Conservation (phyloP, 2,329 filamentous ascomycete species). For the Phoma sp. region DNA sequence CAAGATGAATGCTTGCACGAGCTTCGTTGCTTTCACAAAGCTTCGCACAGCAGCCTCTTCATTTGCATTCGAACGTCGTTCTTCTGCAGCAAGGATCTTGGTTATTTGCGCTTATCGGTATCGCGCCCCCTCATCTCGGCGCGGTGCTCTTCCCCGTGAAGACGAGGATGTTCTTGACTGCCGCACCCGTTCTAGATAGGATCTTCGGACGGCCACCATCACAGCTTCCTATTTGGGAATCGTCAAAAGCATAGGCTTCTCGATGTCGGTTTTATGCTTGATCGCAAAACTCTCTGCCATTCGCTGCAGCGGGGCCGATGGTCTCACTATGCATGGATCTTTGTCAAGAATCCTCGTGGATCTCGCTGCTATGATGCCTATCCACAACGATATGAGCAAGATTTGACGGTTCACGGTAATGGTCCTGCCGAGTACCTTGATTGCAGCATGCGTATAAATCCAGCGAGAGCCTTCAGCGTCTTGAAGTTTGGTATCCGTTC, state of each 20-base stretch:
- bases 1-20: conserved; percentile 14
- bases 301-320: conserved; percentile 17
- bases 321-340: conserved; percentile 20
- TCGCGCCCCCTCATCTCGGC: neutral
- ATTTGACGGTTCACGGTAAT: conserved; percentile 12
- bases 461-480: neutral
- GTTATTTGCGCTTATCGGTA: neutral
- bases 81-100: neutral
- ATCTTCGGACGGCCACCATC: conserved; percentile 11
- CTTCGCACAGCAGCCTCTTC: neutral
- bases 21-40: conserved; percentile 9
- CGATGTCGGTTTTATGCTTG: conserved; percentile 14
- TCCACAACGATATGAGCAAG: conserved; percentile 10
- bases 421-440: conserved; percentile 4
- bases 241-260: conserved; percentile 12
- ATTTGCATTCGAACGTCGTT: neutral
- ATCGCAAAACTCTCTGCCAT: conserved; percentile 18
- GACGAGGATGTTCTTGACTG: neutral
- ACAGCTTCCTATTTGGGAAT: conserved; percentile 19
- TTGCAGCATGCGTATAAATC: conserved; percentile 19
- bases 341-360: conserved; percentile 6
- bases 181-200: neutral
- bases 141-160: too few relatives aligned
- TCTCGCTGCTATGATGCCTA: conserved; percentile 28
- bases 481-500: conserved; percentile 2